Evolutionary conservation across 2,329 filamentous ascomycete genomes (phyloP).

Genomic region (Penicillium polonicum): DNA sequence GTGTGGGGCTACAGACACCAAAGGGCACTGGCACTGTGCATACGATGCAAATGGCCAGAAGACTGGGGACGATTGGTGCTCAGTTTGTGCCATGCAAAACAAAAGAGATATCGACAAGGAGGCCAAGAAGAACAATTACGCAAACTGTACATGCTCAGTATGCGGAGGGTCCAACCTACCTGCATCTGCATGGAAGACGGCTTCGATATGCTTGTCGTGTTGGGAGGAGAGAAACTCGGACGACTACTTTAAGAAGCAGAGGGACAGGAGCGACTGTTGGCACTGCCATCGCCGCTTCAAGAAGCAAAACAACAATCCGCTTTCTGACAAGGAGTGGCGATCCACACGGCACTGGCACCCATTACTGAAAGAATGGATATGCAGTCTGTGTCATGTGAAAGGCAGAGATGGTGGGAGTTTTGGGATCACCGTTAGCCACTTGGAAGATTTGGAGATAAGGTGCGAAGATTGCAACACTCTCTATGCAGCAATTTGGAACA

Average conservation of each 20-base stretch:
- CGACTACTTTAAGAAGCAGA: not conserved
- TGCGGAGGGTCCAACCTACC: not conserved
- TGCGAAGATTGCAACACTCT: not conserved
- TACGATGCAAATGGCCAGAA: not conserved
- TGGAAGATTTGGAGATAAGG: not conserved
- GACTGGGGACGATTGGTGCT: not conserved
- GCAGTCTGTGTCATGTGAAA: not conserved
- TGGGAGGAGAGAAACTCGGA: not conserved
- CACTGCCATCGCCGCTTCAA: not conserved
- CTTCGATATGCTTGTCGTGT: not conserved
- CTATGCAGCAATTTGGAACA: accelerated
- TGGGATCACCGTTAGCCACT: not conserved
- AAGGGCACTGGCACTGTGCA: not conserved
- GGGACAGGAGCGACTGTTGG: not conserved
- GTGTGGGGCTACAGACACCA: not conserved
- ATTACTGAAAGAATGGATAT: not conserved
- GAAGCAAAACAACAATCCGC: accelerated
- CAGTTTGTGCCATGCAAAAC: not conserved
- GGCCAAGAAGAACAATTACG: not conserved
- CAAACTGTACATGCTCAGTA: not conserved
- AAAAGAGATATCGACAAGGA: not conserved
- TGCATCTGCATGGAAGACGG: not conserved
- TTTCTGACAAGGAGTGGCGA: not conserved
- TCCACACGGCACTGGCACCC: not conserved
- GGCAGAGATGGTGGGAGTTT: not conserved